phyloP scores from a whole-genome alignment of 306 rosid species.

The Chamaecrista fasciculata region DNA sequence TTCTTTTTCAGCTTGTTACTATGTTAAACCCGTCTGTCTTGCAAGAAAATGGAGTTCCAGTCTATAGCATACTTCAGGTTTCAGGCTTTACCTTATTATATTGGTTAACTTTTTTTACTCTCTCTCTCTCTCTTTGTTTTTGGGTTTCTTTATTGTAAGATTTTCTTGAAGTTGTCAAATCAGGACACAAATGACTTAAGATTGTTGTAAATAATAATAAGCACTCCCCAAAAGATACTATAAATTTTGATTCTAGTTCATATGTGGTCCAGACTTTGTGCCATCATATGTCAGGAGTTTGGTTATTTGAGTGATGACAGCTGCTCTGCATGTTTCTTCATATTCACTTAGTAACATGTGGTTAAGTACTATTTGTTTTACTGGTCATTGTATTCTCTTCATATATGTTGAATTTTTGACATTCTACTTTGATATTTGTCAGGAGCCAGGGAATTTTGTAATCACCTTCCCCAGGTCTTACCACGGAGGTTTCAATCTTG shows the following conservation, averaged over 20 bases:
- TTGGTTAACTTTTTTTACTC: not conserved
- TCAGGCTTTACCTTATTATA: conserved; percentile 22
- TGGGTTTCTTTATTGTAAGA: not conserved
- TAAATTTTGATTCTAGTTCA: conserved; percentile 21
- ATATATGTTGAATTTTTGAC: conserved; percentile 17
- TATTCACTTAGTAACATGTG: conserved; percentile 25
- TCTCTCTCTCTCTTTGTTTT: too few relatives aligned
- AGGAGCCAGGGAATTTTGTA: conserved; percentile 99
- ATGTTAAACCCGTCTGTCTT: conserved; percentile 97
- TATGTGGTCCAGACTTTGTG: conserved; percentile 1
- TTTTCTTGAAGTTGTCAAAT: conserved; percentile 17
- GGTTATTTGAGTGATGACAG: not conserved
- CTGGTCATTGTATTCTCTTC: conserved; percentile 19
- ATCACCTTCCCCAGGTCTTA: conserved; percentile 94
- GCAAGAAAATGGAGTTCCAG: conserved; percentile 87
- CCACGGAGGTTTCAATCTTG: conserved; percentile 98
- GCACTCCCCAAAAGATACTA: not conserved
- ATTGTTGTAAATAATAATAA: conserved; percentile 18
- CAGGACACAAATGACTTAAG: not conserved
- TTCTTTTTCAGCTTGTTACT: conserved; percentile 96
- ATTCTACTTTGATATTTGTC: conserved; percentile 33
- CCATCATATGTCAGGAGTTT: not conserved
- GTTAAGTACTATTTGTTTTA: conserved; percentile 16
- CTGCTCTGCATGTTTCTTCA: conserved; percentile 15
- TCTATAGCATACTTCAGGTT: conserved; percentile 85